Percentiles rank a stretch among this genome's conserved stretches.
These are phyloP conservation scores for Aspergillus sp. DNA, from an alignment of 2,329 filamentous ascomycete genomes.

Conservation along the genomic window DNA sequence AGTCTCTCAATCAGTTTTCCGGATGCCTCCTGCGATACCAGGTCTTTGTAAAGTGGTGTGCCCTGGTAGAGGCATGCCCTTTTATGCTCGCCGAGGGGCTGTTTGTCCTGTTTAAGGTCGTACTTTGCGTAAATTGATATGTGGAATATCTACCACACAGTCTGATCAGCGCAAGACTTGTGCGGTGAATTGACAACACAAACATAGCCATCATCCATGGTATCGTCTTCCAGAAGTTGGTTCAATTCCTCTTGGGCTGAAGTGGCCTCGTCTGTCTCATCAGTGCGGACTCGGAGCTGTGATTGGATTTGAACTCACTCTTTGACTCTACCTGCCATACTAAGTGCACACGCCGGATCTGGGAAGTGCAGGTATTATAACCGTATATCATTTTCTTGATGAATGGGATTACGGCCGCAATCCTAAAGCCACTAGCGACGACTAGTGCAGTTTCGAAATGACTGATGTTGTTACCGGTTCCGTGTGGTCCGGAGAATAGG, in stretches of 20 bases:
- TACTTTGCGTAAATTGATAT: conserved; percentile 26
- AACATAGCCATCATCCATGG: conserved; percentile 27
- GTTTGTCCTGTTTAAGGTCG: conserved; percentile 16
- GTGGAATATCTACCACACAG: conserved; percentile 27
- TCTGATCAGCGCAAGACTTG: too few species aligned
- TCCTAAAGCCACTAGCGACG: conserved; percentile 33
- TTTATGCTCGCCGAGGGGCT: conserved; percentile 21
- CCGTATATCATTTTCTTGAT: conserved; percentile 38
- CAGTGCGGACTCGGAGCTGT: too few species aligned
- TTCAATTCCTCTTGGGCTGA: conserved; percentile 21
- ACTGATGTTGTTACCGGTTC: conserved; percentile 25
- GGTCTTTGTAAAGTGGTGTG: conserved; percentile 18
- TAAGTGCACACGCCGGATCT: conserved; percentile 32
- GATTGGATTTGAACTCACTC: conserved; percentile 4
- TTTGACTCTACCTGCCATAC: conserved; percentile 32
- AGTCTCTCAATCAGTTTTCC: conserved; percentile 22
- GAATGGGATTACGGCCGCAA: conserved; percentile 33
- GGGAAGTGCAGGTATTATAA: conserved; percentile 31
- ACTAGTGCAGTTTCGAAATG: conserved; percentile 35
- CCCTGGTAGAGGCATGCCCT: conserved; percentile 23
- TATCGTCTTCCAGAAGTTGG: conserved; percentile 18
- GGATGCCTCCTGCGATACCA: conserved; percentile 23
- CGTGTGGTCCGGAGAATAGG: conserved; percentile 36
- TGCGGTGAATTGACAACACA: conserved; percentile 1
- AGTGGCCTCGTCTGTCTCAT: background rate